Evolutionary conservation across 768 basidiomycete genomes (phyloP), one percentile per base, ranked within the genome.

Genomic region (Phanerodontia chrysosporium): DNA sequence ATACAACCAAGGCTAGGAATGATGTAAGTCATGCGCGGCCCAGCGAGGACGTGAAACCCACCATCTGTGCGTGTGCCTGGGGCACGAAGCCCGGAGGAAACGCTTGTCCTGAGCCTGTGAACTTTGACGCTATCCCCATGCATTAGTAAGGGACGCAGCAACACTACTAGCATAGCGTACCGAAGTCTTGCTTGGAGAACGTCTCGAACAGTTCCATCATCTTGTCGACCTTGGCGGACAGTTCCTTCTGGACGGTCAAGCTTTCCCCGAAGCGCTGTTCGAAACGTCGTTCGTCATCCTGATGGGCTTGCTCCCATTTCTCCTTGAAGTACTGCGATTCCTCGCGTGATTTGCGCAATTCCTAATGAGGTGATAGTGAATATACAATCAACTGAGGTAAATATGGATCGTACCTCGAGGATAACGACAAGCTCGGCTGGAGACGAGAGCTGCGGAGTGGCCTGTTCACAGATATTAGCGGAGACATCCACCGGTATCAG

Each of bases 141-240:
- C 14, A 7, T 35, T 14, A 35, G 32, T 14, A n/a, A n/a, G n/a
- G n/a, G 7, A 35, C 25, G 29, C 2, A 48, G 49, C 18, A 28
- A n/a, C 16, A 1, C 18, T 18, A 32, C 29, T 35, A 12, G 13
- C n/a, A 42, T 35, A 42, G 42, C 52, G 21, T 16, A 53, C 52
- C 30, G 2, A 32, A 53, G 25, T 39, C 25, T 25, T 53, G 52
- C 39, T 42, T 53, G 21, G 52, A 53, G 16, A 53, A n/a, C 3
- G 52, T 42, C 36, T 53, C 21, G 35, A 53, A 53, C 35, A 53
- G 22, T 5, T 53, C 35, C 52, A 53, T 53, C 52, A 53, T 53
- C 32, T 35, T n/a, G 22, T 53, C 52, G 22, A 53, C 52, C 22
- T 53, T 53, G 21, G 13, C 22, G n/a, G 3, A 25, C 2, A 53